These are phyloP conservation scores for Hygrocybe coccinea DNA, from an alignment of 768 basidiomycete genomes.

Conservation along the genomic window DNA sequence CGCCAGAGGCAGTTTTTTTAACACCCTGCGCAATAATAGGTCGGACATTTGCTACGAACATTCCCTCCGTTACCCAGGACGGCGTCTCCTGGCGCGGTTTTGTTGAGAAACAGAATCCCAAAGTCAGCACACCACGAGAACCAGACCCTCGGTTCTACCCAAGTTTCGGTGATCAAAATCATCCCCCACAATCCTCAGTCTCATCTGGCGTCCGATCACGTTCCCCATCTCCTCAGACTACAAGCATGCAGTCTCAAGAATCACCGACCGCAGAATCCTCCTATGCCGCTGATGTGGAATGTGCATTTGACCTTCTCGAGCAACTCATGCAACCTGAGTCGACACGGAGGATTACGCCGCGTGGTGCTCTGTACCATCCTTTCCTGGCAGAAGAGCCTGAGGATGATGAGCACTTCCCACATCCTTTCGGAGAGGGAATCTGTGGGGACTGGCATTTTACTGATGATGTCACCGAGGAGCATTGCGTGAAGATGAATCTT, in stretches of 20 bases:
- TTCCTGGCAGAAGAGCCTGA: slow-evolving; percentile 59
- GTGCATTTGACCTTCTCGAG: slow-evolving; percentile 73
- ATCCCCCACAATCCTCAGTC: slow-evolving; percentile 7
- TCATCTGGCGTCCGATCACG: slow-evolving; percentile 16
- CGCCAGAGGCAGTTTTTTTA: slow-evolving; percentile 1
- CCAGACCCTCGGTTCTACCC: slow-evolving; percentile 55
- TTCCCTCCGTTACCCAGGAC: slow-evolving; percentile 67
- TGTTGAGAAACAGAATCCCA: slow-evolving; percentile 74
- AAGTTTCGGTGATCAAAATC: slow-evolving; percentile 28
- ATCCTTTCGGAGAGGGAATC: slow-evolving; percentile 60
- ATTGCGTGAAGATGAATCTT: slow-evolving; percentile 43
- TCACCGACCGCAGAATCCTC: slow-evolving; percentile 23
- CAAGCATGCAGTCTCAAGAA: neutral
- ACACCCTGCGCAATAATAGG: slow-evolving; percentile 45
- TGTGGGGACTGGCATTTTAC: slow-evolving; percentile 59
- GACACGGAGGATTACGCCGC: slow-evolving; percentile 71
- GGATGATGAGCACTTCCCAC: slow-evolving; percentile 68
- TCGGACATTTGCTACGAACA: slow-evolving; percentile 85
- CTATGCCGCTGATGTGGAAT: slow-evolving; percentile 53
- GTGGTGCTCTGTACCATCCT: slow-evolving; percentile 68
- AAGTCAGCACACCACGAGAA: slow-evolving; percentile 47
- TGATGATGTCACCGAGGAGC: slow-evolving; percentile 54
- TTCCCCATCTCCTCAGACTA: slow-evolving; percentile 13
- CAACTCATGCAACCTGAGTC: slow-evolving; percentile 72
- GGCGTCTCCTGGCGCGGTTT: slow-evolving; percentile 71